These are phyloP conservation scores for Hortaea werneckii DNA, from an alignment of 2,329 filamentous ascomycete species.

Conservation along the genomic window DNA sequence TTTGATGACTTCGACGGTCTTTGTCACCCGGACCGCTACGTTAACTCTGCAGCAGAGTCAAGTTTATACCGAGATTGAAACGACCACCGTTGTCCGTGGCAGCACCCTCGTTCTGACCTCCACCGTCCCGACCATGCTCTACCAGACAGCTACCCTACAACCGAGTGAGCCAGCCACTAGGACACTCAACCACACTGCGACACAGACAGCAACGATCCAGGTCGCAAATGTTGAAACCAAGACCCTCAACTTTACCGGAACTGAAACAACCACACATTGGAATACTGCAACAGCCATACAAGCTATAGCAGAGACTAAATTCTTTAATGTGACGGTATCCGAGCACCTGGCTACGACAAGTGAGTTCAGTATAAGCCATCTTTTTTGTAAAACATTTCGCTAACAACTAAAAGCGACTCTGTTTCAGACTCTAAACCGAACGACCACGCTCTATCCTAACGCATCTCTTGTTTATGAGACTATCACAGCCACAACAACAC, in stretches of 20 bases:
- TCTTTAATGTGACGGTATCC: not conserved
- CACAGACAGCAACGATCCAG: not conserved
- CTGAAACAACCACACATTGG: not conserved
- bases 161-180: not conserved
- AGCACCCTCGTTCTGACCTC: too few species aligned
- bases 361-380: not conserved
- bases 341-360: not conserved
- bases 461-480: not conserved
- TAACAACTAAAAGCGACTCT: not conserved
- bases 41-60: not conserved
- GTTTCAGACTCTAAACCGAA: not conserved
- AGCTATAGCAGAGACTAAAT: not conserved
- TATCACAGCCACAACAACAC: not conserved
- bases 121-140: too few species aligned
- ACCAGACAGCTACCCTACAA: not conserved
- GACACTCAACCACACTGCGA: not conserved
- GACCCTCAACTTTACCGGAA: not conserved
- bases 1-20: not conserved
- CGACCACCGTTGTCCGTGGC: too few species aligned
- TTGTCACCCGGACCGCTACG: not conserved
- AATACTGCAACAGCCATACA: not conserved
- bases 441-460: not conserved
- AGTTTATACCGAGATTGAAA: too few species aligned
- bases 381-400: not conserved
- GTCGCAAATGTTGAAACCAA: not conserved